Evolutionary conservation across 2,329 filamentous ascomycete species (phyloP).

Genomic region (Parafenestella ontariensis): DNA sequence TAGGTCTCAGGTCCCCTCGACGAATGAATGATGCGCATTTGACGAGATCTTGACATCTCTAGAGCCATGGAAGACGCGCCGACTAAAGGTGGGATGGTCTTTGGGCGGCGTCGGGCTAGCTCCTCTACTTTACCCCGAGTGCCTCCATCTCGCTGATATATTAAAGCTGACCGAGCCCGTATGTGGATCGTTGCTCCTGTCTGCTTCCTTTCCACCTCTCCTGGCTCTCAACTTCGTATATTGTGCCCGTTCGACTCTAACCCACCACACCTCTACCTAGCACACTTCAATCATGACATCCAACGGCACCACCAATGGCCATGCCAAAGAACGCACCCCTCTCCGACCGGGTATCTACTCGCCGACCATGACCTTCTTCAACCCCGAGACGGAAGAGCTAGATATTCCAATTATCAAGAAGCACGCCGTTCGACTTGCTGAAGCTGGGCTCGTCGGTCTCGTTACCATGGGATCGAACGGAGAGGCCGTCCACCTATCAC

Average conservation of each 20-base stretch:
- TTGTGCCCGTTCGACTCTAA: constrained; percentile 7
- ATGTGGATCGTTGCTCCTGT: constrained; percentile 15
- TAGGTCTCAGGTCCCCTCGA: constrained; percentile 17
- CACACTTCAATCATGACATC: constrained; percentile 28
- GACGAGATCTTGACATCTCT: constrained; percentile 29
- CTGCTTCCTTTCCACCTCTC: constrained; percentile 24
- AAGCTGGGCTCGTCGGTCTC: constrained; percentile 79
- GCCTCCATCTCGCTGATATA: constrained; percentile 45
- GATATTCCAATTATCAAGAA: constrained; percentile 80
- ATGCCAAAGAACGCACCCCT: constrained; percentile 56
- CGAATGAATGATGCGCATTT: constrained; percentile 36
- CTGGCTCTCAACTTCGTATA: constrained; percentile 10
- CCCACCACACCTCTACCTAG: constrained; percentile 5
- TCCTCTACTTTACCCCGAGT: constrained; percentile 42
- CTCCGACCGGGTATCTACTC: constrained; percentile 85
- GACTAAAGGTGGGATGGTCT: constrained; percentile 38
- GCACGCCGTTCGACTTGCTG: constrained; percentile 78
- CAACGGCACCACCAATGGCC: constrained; percentile 42
- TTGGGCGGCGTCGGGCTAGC: constrained; percentile 40
- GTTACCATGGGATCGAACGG: constrained; percentile 92
- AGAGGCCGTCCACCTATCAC: constrained; percentile 84
- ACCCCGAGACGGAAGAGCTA: constrained; percentile 81
- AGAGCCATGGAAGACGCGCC: constrained; percentile 29
- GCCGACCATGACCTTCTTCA: constrained; percentile 90
- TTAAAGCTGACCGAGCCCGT: constrained; percentile 47